A percentile compares a stretch with the other conserved stretches of the same genome.
Evolutionary conservation across 108 stramenopile genomes (phyloP).

Genomic region (Stephanodiscus minutulus): DNA sequence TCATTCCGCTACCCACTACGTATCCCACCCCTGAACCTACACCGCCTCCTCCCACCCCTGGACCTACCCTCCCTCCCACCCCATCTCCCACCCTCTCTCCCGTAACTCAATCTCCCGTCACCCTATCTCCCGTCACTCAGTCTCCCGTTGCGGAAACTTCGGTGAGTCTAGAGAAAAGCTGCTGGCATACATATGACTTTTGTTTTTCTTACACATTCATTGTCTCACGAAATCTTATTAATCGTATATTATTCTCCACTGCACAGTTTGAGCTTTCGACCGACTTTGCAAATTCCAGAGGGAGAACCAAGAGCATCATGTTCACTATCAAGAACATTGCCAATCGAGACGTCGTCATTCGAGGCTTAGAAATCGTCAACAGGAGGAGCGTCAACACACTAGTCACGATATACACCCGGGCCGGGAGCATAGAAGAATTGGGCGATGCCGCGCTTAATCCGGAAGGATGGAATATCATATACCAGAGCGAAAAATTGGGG

Average conservation of each 20-base stretch:
- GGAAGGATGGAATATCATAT: conserved; percentile 3
- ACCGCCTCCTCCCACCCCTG: background rate
- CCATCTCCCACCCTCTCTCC: background rate
- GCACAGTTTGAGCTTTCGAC: background rate
- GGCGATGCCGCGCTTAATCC: background rate
- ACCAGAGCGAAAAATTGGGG: background rate
- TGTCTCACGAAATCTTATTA: too few species aligned
- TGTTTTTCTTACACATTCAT: too few species aligned
- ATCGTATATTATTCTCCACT: background rate
- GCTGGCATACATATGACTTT: background rate
- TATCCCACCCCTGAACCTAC: background rate
- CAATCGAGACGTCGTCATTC: background rate
- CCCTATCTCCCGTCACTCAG: background rate
- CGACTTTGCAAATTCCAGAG: background rate
- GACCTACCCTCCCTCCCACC: background rate
- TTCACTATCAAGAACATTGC: background rate
- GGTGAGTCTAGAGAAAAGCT: background rate
- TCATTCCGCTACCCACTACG: background rate
- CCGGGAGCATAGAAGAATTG: background rate
- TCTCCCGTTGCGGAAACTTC: background rate
- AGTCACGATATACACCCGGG: background rate
- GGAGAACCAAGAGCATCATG: conserved; percentile 1
- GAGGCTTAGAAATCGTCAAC: background rate
- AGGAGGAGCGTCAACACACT: background rate
- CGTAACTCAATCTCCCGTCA: background rate